Evolutionary conservation across 441 rosid genomes (phyloP).

Genomic region (Gossypium aridum): DNA sequence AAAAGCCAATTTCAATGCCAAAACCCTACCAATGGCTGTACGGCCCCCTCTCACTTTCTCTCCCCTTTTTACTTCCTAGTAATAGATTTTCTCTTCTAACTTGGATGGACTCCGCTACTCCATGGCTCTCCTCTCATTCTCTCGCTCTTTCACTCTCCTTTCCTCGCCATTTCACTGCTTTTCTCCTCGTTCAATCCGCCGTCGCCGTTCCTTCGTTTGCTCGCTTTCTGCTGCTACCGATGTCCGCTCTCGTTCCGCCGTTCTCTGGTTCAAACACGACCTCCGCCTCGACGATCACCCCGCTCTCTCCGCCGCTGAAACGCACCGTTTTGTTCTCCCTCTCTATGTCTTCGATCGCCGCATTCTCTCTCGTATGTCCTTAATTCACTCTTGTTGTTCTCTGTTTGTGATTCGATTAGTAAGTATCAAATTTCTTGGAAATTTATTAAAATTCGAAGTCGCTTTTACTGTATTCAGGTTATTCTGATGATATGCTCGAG

Average conservation of each 20-base stretch:
- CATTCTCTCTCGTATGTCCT: slow-evolving; percentile 57
- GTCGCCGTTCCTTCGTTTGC: slow-evolving; percentile 13
- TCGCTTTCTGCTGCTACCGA: slow-evolving; percentile 18
- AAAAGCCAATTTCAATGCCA: slow-evolving; percentile 7
- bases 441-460: not conserved
- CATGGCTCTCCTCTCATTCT: slow-evolving; percentile 26
- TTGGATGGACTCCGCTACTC: slow-evolving; percentile 27
- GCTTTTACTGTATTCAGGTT: slow-evolving; percentile 39
- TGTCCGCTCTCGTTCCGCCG: slow-evolving; percentile 37
- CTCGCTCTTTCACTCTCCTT: slow-evolving; percentile 34
- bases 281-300: slow-evolving; percentile 88
- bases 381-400: not conserved
- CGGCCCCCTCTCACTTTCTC: not conserved
- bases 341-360: slow-evolving; percentile 81
- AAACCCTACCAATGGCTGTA: not conserved
- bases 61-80: not conserved
- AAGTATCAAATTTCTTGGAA: not conserved
- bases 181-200: not conserved
- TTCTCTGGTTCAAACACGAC: slow-evolving; percentile 93
- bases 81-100: not conserved
- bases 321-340: slow-evolving; percentile 40
- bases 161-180: slow-evolving; percentile 10
- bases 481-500: slow-evolving; percentile 66
- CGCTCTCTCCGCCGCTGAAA: slow-evolving; percentile 51
- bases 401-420: not conserved